phyloP scores from a whole-genome alignment of 2,329 filamentous ascomycete genomes.

The Pseudonectria buxi region DNA sequence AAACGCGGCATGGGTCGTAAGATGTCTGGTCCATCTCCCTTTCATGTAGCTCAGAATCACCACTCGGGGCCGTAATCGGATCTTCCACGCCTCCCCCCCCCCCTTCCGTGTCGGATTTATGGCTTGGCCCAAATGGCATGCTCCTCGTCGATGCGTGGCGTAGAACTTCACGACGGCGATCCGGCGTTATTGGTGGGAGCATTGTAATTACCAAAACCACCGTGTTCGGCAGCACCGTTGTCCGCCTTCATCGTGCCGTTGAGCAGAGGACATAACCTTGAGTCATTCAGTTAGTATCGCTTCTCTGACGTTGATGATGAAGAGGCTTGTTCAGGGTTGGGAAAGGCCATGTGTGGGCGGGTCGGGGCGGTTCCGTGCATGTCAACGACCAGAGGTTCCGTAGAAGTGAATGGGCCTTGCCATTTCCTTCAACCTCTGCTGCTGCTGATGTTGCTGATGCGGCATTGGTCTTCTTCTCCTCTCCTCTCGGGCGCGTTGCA shows the following conservation, averaged over 20 bases:
- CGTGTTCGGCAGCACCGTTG: slow-evolving; percentile 48
- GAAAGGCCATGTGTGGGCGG: slow-evolving; percentile 1
- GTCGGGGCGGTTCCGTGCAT: slow-evolving; percentile 4
- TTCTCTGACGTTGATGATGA: slow-evolving; percentile 5
- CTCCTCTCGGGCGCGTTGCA: slow-evolving; percentile 11
- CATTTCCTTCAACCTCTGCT: slow-evolving; percentile 11
- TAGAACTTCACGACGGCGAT: slow-evolving; percentile 22
- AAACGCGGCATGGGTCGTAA: too few relatives aligned
- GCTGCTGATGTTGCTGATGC: slow-evolving; percentile 8
- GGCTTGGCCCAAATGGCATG: too few relatives aligned
- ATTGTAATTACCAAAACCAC: slow-evolving; percentile 52
- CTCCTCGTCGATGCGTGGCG: too few relatives aligned
- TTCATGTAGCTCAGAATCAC: too few relatives aligned
- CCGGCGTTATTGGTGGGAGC: slow-evolving; percentile 29
- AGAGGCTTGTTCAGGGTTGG: not conserved
- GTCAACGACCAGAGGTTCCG: slow-evolving; percentile 14
- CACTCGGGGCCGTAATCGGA: too few relatives aligned
- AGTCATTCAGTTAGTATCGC: slow-evolving; percentile 14
- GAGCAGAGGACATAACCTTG: slow-evolving; percentile 73
- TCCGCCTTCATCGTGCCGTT: slow-evolving; percentile 71
- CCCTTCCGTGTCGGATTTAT: too few relatives aligned
- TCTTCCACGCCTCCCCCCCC: too few relatives aligned
- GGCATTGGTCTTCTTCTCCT: slow-evolving; percentile 6
- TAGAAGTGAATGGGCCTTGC: slow-evolving; percentile 15
- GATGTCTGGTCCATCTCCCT: too few relatives aligned